Evolutionary conservation across 495 filamentous ascomycete species (phyloP).

Genomic region (Eremomyces bilateralis): DNA sequence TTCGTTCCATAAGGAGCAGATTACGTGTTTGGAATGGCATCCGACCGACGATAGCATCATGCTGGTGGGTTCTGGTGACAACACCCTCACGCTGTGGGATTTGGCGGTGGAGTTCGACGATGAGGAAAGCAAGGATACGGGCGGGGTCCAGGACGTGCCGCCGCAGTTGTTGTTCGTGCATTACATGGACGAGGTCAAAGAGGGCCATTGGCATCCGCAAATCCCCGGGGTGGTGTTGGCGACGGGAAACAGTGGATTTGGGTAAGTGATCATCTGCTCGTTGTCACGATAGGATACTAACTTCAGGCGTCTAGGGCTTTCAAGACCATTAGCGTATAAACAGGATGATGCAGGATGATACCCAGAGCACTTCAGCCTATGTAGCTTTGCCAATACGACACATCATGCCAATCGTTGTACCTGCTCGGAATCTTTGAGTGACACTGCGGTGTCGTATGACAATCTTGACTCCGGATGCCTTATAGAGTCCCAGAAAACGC

Average conservation of each 20-base stretch:
- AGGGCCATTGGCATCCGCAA: conserved; percentile 91
- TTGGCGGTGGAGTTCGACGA: conserved; percentile 89
- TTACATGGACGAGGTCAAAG: conserved; percentile 84
- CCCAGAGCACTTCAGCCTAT: too few species aligned
- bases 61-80: conserved; percentile 77
- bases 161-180: conserved; percentile 92
- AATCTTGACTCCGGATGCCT: too few species aligned
- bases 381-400: too few species aligned
- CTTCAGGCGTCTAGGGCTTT: too few species aligned
- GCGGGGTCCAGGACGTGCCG: conserved; percentile 70
- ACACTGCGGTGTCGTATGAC: too few species aligned
- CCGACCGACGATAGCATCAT: conserved; percentile 89
- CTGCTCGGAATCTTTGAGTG: too few species aligned
- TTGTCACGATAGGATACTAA: too few species aligned
- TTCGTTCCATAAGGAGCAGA: conserved; percentile 83
- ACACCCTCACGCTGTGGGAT: conserved; percentile 92
- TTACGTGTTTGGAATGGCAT: conserved; percentile 94
- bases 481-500: too few species aligned
- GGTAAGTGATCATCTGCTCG: conserved; percentile 27
- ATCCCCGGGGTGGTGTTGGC: conserved; percentile 82
- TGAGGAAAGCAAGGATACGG: conserved; percentile 80
- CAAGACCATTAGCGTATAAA: too few species aligned
- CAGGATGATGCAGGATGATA: too few species aligned
- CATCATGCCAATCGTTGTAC: too few species aligned
- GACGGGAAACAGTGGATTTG: conserved; percentile 71